A percentile compares a stretch with the other conserved stretches of the same genome.
Conservation (phyloP, 2,329 filamentous ascomycete genomes). For the Tympanopsis confertula region DNA sequence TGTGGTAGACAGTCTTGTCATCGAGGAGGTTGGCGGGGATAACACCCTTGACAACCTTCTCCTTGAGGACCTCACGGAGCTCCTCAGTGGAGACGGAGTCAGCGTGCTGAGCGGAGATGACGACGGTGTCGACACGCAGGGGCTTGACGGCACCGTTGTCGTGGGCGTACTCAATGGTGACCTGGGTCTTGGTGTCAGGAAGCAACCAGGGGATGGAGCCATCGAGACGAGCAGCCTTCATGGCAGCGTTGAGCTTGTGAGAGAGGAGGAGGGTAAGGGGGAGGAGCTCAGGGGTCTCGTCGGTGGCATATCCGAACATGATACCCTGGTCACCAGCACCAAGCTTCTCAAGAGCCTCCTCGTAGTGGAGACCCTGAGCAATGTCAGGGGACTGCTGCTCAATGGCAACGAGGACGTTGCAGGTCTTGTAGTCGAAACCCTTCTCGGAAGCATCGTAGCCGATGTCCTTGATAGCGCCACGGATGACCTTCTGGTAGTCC, state of each 20-base stretch:
- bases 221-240: constrained; percentile 79
- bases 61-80: constrained; percentile 85
- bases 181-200: constrained; percentile 99
- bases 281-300: constrained; percentile 95
- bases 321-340: constrained; percentile 99
- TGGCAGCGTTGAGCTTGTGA: constrained; percentile 93
- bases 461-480: constrained; percentile 91
- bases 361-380: constrained; percentile 96
- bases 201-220: constrained; percentile 86
- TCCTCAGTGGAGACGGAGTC: constrained; percentile 80
- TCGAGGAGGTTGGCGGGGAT: constrained; percentile 89
- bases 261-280: constrained; percentile 87
- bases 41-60: constrained; percentile 93
- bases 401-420: constrained; percentile 95
- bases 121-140: constrained; percentile 86
- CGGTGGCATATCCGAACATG: constrained; percentile 99
- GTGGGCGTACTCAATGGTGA: constrained; percentile 97
- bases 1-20: constrained; percentile 91
- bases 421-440: constrained; percentile 99
- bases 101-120: constrained; percentile 90
- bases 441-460: constrained; percentile 94
- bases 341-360: constrained; percentile 91
- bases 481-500: constrained; percentile 98
- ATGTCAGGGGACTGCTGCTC: constrained; percentile 99
- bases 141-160: constrained; percentile 89